These are phyloP conservation scores for Lactarius hatsudake DNA, from an alignment of 768 basidiomycete genomes.

Conservation along the genomic window DNA sequence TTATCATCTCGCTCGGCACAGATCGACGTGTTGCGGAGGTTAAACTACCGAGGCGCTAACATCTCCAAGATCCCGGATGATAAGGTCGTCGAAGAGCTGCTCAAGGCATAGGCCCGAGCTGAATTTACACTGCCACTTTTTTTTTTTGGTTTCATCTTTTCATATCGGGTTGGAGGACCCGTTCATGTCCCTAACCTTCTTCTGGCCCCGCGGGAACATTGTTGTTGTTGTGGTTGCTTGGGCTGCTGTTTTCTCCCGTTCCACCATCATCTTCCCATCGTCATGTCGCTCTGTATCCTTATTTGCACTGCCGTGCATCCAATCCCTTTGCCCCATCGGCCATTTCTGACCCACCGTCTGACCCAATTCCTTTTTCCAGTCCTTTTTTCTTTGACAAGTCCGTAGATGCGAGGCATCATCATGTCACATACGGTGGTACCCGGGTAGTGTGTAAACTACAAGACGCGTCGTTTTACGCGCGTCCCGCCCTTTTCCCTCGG, in stretches of 20 bases:
- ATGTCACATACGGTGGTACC: neutral
- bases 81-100: constrained; percentile 79
- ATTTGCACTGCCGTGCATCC: constrained; percentile 21
- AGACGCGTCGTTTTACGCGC: neutral
- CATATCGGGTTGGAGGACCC: constrained; percentile 8
- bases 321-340: constrained; percentile 4
- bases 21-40: constrained; percentile 84
- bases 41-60: constrained; percentile 87
- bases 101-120: constrained; percentile 46
- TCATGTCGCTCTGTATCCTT: constrained; percentile 25
- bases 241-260: constrained; percentile 16
- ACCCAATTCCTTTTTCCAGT: neutral
- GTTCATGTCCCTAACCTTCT: neutral
- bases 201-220: neutral
- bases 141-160: neutral
- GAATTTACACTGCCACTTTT: neutral
- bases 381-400: neutral
- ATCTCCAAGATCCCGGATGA: constrained; percentile 79
- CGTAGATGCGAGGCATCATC: constrained; percentile 3
- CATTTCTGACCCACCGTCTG: neutral
- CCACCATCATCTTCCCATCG: constrained; percentile 5
- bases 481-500: neutral
- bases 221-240: constrained; percentile 8
- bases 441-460: neutral
- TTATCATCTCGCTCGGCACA: constrained; percentile 32